These are phyloP conservation scores for Domatiomyces globalis DNA, from an alignment of 2,329 filamentous ascomycete species.

Conservation along the genomic window DNA sequence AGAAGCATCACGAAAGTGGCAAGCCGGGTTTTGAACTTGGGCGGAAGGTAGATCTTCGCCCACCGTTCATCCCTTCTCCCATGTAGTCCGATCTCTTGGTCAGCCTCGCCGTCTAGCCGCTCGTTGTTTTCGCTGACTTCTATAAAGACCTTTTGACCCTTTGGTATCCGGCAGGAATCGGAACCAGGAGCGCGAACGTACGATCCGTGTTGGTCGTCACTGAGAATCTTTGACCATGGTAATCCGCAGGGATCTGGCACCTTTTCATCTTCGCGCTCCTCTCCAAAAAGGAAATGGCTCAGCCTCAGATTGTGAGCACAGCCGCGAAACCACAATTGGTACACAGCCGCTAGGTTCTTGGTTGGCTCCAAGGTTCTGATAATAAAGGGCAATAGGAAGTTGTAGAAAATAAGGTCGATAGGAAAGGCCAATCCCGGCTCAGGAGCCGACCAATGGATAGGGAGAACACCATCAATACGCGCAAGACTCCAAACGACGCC, in stretches of 20 bases:
- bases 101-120: constrained; percentile 45
- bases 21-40: constrained; percentile 66
- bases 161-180: constrained; percentile 87
- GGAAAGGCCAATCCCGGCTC: constrained; percentile 90
- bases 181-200: constrained; percentile 90
- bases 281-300: constrained; percentile 85
- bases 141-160: constrained; percentile 67
- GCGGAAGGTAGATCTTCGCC: constrained; percentile 66
- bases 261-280: constrained; percentile 68
- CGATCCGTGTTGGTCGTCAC: constrained; percentile 44
- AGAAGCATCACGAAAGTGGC: constrained; percentile 76
- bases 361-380: constrained; percentile 75
- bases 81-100: constrained; percentile 44
- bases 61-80: constrained; percentile 48
- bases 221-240: not conserved
- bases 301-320: constrained; percentile 69
- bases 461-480: constrained; percentile 53
- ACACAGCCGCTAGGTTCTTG: constrained; percentile 69
- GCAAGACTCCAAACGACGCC: constrained; percentile 66
- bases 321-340: constrained; percentile 88
- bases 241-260: constrained; percentile 28
- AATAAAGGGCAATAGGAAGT: constrained; percentile 82
- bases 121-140: constrained; percentile 56
- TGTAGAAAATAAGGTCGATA: constrained; percentile 87
- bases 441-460: constrained; percentile 85